Base-by-base conservation (phyloP, 148 eudicot genomes). In the Silene conica region DNA sequence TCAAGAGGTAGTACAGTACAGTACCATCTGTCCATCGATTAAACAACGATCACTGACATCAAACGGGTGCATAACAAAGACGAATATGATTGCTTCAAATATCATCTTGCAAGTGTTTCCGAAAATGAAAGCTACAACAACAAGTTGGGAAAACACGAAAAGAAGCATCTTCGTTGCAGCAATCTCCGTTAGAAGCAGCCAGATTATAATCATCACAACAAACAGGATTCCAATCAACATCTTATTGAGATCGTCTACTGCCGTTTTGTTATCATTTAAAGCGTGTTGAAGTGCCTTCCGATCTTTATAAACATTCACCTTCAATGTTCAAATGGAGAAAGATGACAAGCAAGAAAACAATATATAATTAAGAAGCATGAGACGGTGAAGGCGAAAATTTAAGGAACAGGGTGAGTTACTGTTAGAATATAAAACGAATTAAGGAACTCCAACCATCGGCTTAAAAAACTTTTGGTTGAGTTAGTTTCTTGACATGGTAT, bases 51-150 rank as follows among this genome's bases (percentile, higher is more conserved):
- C 91, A 56, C 95, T 87, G 48, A 90, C 88, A 73, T 90, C 95
- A 74, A 86, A 90, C n/a, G 95, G 95, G 64, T 90, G 95, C 91
- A 88, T 90, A 72, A 90, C 87, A 63, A 90, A 90, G 59, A 90
- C 92, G 64, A 90, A 90, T 65, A 90, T 83, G 64, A 90, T 86
- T 56, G 95, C 91, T 83, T 90, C 95, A 68, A 90, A 90, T 26
- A 86, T 82, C 56, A 86, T 90, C 83, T 85, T 90, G 91, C 89
- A 86, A 41, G 95, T 86, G 83, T 90, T 90, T 13, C 91, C 91
- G 69, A 90, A 90, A 23, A 88, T 67, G 74, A 90, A 90, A 28
- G 80, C 96, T 1, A 90, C 96, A 13, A 88, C 85, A 18, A 88
- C 82, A 46, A 90, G 87, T 77, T 90, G 92, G 9, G 96, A 90